Percentiles rank a stretch among this genome's conserved stretches.
Evolutionary conservation across 176 grass and related monocot species (phyloP).

Genomic region (Oryza glumipatula): DNA sequence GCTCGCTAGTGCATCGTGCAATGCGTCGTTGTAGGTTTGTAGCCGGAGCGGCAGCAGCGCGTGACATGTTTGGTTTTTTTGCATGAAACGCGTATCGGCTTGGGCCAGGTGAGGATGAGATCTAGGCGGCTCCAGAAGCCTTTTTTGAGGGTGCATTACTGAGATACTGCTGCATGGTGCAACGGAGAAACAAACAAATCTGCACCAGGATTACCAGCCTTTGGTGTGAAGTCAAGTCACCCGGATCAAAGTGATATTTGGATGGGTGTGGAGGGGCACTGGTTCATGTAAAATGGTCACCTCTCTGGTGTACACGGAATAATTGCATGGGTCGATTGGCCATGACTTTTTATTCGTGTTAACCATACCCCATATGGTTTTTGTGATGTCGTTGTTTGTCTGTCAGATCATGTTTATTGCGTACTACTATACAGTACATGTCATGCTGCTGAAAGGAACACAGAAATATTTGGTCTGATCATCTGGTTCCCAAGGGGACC

Average conservation of each 20-base stretch:
- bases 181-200: conserved; percentile 13
- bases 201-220: not conserved
- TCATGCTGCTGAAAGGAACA: conserved; percentile 35
- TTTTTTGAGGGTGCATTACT: not conserved
- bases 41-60: not conserved
- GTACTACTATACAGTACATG: not conserved
- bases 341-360: not conserved
- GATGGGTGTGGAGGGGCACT: conserved; percentile 11
- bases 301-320: conserved; percentile 1
- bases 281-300: conserved; percentile 13
- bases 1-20: conserved; percentile 25
- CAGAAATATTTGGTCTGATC: conserved; percentile 30
- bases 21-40: not conserved
- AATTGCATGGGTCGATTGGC: not conserved
- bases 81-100: conserved; percentile 26
- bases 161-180: not conserved
- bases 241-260: conserved; percentile 11
- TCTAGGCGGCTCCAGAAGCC: conserved; percentile 27
- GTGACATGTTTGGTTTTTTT: not conserved
- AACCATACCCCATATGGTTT: not conserved
- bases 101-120: conserved; percentile 35
- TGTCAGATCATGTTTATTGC: conserved; percentile 30
- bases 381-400: conserved; percentile 18
- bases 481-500: conserved; percentile 15
- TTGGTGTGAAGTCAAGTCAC: not conserved